Conservation (phyloP, 176 grass and related monocot genomes). For the Cenchrus fungigraminus region DNA sequence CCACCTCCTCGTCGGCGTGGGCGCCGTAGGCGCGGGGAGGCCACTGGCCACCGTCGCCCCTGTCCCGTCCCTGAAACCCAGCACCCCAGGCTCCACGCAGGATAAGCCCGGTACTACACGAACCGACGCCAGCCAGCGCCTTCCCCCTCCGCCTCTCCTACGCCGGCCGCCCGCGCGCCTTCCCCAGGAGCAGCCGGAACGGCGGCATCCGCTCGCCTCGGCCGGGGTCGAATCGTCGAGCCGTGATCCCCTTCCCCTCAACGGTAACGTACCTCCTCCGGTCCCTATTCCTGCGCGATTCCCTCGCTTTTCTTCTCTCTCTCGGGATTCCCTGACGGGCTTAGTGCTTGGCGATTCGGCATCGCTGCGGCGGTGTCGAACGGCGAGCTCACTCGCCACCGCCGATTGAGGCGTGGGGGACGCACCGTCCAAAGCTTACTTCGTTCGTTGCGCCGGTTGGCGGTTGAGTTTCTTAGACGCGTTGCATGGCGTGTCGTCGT, state of each 20-base stretch:
- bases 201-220: neutral
- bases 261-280: neutral
- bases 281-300: neutral
- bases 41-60: too few relatives aligned
- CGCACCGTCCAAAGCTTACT: too few relatives aligned
- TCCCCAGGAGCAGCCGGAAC: neutral
- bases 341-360: neutral
- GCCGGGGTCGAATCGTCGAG: neutral
- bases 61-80: neutral
- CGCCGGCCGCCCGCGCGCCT: neutral
- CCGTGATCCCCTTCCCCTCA: neutral
- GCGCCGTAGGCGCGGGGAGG: neutral
- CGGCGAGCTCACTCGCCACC: neutral
- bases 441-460: too few relatives aligned
- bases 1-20: neutral
- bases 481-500: neutral
- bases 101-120: neutral
- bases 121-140: neutral
- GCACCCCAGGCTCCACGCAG: neutral
- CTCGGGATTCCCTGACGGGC: neutral
- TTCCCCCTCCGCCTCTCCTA: neutral
- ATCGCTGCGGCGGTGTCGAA: constrained; percentile 15
- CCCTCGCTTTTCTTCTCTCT: neutral
- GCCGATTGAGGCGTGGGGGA: neutral
- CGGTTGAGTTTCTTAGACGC: neutral